Evolutionary conservation across 805 yeast genomes (phyloP), one percentile per base, ranked within the genome.

Genomic region (Lachancea sp.): DNA sequence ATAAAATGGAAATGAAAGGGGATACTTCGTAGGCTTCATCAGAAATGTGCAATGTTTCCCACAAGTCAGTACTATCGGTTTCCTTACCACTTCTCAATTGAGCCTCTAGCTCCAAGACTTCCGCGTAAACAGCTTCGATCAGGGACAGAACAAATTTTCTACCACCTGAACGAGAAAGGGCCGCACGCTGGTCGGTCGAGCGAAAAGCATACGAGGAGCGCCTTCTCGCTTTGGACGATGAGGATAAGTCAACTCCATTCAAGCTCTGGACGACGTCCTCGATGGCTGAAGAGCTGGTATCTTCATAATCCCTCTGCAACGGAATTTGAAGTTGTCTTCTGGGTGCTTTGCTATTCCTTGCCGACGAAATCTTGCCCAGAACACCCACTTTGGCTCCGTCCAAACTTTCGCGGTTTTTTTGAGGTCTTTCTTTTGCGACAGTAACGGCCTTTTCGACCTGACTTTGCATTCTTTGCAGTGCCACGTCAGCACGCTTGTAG

Each of bases 381-480:
- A 95, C 92, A 53, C 96, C 96, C 55, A 82, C 95, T 54, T 75
- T 75, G n/a, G 49, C 53, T 26, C 46, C 40, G 21, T 45, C 52
- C n/a, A 43, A 41, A 23, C 49, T 53, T 36, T 69, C 68, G 32
- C 73, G 70, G 22, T 78, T 77, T 51, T 77, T 77, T 47, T 74
- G 80, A 40, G 86, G 83, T 67, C 87, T 77, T 55, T 87, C 96
- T 59, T 86, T 85, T 18, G 97, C 98, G 29, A 86, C 90, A 40
- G 90, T 84, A 13, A 90, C 97, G 12, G 97, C 97, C 55, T 84
- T 86, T 57, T 88, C 94, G 39, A 90, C 96, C 68, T 90, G 97
- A 61, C 88, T 96, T 67, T 90, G 97, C 96, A 92, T 86, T 71
- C 97, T 80, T 69, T 86, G 96, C 55, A 89, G 72, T 1, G 96